These are phyloP conservation scores for Erodium maritimum DNA, from an alignment of 345 rosid species.

Conservation along the genomic window DNA sequence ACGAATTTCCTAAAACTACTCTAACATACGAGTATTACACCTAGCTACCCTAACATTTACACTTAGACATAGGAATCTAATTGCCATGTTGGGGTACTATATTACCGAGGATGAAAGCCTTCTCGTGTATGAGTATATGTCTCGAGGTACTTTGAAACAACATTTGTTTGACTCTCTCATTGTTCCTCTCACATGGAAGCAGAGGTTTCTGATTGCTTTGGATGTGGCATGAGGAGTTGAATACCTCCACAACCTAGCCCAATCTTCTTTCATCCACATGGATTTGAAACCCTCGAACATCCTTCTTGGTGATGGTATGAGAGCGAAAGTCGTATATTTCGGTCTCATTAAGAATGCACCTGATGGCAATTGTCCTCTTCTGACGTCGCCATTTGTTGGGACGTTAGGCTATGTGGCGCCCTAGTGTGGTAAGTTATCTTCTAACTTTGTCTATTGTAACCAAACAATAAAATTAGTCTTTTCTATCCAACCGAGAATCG, in stretches of 20 bases:
- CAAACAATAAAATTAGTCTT: slow-evolving; percentile 7
- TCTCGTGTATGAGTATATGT: no score
- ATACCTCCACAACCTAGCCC: slow-evolving; percentile 19
- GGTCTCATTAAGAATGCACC: slow-evolving; percentile 22
- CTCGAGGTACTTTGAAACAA: slow-evolving; percentile 13
- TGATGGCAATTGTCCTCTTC: slow-evolving; percentile 15
- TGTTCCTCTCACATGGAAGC: slow-evolving; percentile 16
- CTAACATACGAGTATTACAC: no score
- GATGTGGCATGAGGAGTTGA: no score
- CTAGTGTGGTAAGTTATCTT: no score
- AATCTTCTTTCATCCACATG: slow-evolving; percentile 19
- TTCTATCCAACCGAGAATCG: no score
- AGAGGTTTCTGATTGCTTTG: slow-evolving; percentile 14
- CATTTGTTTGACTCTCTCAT: slow-evolving; percentile 13
- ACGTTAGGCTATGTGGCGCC: slow-evolving; percentile 25
- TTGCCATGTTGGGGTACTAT: slow-evolving; percentile 16
- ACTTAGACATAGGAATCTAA: slow-evolving; percentile 20
- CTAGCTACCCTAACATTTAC: no score
- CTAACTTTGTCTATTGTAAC: no score
- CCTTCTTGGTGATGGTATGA: slow-evolving; percentile 21
- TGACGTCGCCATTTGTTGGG: slow-evolving; percentile 16
- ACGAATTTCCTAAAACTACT: no score
- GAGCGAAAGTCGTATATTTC: slow-evolving; percentile 22
- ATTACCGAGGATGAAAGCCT: slow-evolving; percentile 12
- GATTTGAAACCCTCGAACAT: slow-evolving; percentile 21